A percentile compares a stretch with the other conserved stretches of the same genome.
Conservation (phyloP, 257 asterid genomes). For the Paulownia fortunei region DNA sequence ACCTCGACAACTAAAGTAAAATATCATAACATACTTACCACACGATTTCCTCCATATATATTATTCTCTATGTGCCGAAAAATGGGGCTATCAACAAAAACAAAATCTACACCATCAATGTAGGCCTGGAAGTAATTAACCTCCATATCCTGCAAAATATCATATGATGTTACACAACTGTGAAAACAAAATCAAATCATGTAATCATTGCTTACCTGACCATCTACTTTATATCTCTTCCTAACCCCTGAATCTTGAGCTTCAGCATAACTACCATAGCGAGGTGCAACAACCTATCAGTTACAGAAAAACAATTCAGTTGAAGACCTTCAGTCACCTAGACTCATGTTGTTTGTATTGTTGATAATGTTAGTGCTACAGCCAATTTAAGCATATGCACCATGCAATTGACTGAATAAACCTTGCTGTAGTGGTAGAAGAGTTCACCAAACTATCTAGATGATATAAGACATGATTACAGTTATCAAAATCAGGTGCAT, state of each 20-base stretch:
- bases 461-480: neutral
- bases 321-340: neutral
- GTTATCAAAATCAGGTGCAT: neutral
- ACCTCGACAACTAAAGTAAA: slow-evolving; percentile 8
- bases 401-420: slow-evolving; percentile 5
- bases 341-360: slow-evolving; percentile 4
- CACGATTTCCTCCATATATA: slow-evolving; percentile 85
- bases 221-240: slow-evolving; percentile 75
- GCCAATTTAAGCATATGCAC: neutral
- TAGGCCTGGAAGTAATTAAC: slow-evolving; percentile 85
- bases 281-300: slow-evolving; percentile 84
- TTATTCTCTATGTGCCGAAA: slow-evolving; percentile 63
- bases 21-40: slow-evolving; percentile 51
- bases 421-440: neutral
- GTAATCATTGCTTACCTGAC: slow-evolving; percentile 64
- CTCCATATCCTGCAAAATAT: slow-evolving; percentile 79
- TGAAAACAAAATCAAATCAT: slow-evolving; percentile 13
- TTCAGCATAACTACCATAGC: slow-evolving; percentile 75
- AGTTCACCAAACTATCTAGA: neutral
- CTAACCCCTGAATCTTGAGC: slow-evolving; percentile 77
- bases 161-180: slow-evolving; percentile 32
- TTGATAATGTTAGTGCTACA: neutral
- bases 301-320: slow-evolving; percentile 31
- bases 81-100: slow-evolving; percentile 73
- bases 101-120: slow-evolving; percentile 96